Conservation (phyloP, 768 basidiomycete genomes). For the Suillus subluteus region DNA sequence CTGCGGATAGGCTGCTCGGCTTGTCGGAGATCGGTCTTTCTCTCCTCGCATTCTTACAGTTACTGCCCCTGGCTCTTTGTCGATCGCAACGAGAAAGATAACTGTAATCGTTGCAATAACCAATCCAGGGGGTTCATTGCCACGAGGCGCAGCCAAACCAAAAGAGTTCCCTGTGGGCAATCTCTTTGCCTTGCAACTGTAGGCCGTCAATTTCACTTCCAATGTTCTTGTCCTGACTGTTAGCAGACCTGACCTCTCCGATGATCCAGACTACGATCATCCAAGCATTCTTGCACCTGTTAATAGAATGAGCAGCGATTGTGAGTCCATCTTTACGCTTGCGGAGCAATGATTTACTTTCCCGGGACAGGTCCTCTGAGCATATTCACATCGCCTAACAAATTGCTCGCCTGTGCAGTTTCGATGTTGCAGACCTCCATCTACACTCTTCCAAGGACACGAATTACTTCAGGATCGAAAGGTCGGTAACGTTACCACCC, state of each 20-base stretch:
- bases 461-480: conserved; percentile 16
- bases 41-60: conserved; percentile 50
- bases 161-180: conserved; percentile 52
- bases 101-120: conserved; percentile 52
- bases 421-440: conserved; percentile 49
- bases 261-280: conserved; percentile 55
- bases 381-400: conserved; percentile 61
- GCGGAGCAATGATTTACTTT: conserved; percentile 5
- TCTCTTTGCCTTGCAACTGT: conserved; percentile 59
- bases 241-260: conserved; percentile 54
- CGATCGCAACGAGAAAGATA: conserved; percentile 33
- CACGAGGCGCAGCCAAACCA: conserved; percentile 32
- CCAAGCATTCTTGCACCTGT: conserved; percentile 48
- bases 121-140: conserved; percentile 46
- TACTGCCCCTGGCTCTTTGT: conserved; percentile 39
- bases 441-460: conserved; percentile 47
- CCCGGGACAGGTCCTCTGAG: conserved; percentile 56
- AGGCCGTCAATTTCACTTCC: conserved; percentile 10
- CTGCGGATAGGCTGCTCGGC: conserved; percentile 23
- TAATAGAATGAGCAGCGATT: conserved; percentile 48
- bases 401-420: conserved; percentile 54
- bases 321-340: conserved; percentile 38
- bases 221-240: conserved; percentile 1
- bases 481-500: conserved; percentile 19
- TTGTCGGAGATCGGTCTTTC: conserved; percentile 43